Evolutionary conservation across 129 eudicot genomes (phyloP), one percentile per base, ranked within the genome.

Genomic region (Pittosporum tobira): DNA sequence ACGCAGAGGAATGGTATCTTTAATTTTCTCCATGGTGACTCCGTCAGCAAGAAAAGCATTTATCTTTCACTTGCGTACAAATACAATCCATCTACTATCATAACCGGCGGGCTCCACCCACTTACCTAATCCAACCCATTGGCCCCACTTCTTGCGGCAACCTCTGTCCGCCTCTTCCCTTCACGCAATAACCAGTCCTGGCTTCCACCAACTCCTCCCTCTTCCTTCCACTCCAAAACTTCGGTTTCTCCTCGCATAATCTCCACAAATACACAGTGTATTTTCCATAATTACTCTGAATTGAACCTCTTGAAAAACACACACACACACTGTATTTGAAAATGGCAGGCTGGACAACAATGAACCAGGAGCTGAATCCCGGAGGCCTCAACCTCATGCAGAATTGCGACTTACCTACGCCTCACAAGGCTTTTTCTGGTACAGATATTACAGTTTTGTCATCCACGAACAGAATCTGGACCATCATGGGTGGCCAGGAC

Each of bases 381-480:
- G 21, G 25, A 75, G 55, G 63, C 46, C 48, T 16, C 37, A 61
- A 59, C 27, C 66, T 65, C 3, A 38, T 71, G 63, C 73, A 76
- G 37, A 76, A 76, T 42, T 76, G 81, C n/a, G 81, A 76, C 49
- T 48, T 76, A 5, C 81, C 81, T 8, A 77, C 77, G 2, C 81
- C 81, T 4, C 30, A 54, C 37, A 71, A 76, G 70, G 27, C 65
- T 4, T 54, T 65, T 34, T 19, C 65, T 3, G 63, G 70, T 0
- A 54, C 56, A 0, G 64, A 74, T 51, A 62, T 16, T 37, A 1
- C 65, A 10, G 72, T 61, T 4, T 19, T 37, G 48, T 28, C 55
- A n/a, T 28, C 56, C 2, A 51, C 4, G 25, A 51, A 51, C 15
- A 20, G 13, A 24, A 4, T 40, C 5, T 16, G 13, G 19, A 14